Conservation (phyloP, 345 rosid species). For the Balakata baccata region DNA sequence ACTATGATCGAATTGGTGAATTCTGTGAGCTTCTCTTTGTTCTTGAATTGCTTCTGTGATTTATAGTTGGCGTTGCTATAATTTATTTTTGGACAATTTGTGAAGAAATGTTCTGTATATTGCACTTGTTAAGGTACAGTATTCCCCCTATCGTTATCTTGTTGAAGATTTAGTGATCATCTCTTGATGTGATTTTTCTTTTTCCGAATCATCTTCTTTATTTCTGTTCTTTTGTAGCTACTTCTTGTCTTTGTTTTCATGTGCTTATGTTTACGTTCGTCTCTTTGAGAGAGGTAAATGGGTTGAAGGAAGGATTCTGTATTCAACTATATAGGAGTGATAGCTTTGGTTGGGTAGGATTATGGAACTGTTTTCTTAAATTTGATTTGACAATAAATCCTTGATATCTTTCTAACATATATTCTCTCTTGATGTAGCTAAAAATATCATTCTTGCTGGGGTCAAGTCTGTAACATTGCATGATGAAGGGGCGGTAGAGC, state of each 20-base stretch:
- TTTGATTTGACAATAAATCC: constrained; percentile 2
- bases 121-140: too few species aligned
- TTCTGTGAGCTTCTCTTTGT: neutral
- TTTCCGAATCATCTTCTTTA: neutral
- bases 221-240: neutral
- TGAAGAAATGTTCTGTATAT: neutral
- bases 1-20: neutral
- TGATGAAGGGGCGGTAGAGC: constrained; percentile 74
- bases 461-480: constrained; percentile 97
- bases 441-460: constrained; percentile 95
- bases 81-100: neutral
- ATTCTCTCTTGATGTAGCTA: constrained; percentile 51
- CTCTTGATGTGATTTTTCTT: neutral
- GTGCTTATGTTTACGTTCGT: neutral
- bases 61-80: neutral
- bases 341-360: neutral
- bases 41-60: neutral
- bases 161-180: neutral
- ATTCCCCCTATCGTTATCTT: neutral
- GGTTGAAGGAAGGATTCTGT: neutral
- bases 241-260: neutral
- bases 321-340: neutral
- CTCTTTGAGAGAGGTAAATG: neutral
- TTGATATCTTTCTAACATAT: neutral
- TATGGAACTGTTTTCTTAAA: neutral